Base-by-base conservation (phyloP, 2,329 filamentous ascomycete species). In the Graphium sp. region DNA sequence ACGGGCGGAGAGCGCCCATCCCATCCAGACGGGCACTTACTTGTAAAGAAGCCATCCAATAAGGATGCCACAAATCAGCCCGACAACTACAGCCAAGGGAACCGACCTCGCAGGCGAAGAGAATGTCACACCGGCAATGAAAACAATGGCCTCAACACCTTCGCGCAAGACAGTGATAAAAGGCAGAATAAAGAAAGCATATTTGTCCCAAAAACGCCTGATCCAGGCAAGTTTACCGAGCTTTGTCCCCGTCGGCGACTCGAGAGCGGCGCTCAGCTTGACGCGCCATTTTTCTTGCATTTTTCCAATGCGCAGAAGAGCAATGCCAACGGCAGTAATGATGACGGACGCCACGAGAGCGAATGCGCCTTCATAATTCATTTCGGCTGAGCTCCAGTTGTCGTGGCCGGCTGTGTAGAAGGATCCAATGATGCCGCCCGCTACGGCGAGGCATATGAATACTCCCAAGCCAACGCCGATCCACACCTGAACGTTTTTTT, bases 151-250 rank as follows among this genome's bases (percentile, higher is more conserved):
- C 48, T 93, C 84, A 18, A 92, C 66, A 3, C 83, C 84, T 48
- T 92, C 83, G 20, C 84, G 63, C 10, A 92, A 55, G n/a, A 89
- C 77, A 0, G 83, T 92, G 45, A 92, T 63, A 50, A 92, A 91
- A 1, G 84, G 84, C 31, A 92, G 57, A 25, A 81, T 51, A 47
- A 91, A 89, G 77, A 92, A 82, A 43, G 74, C 71, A 45, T 92
- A 89, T 48, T 79, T 83, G 48, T 85, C 75, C 13, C 61, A 52
- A 54, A 68, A 79, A 31, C 56, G 52, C 50, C 77, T 77, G 36
- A 84, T 28, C 42, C 56, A 55, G 10, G 65, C 56, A 11, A 62
- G 56, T 22, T 47, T 48, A 9, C 65, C 56, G 9, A 63, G 56
- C n/a, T n/a, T n/a, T n/a, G n/a, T n/a, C 22, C 46, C 48, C 33